Conservation (phyloP, 2,329 filamentous ascomycete genomes). For the Neurospora sp. region DNA sequence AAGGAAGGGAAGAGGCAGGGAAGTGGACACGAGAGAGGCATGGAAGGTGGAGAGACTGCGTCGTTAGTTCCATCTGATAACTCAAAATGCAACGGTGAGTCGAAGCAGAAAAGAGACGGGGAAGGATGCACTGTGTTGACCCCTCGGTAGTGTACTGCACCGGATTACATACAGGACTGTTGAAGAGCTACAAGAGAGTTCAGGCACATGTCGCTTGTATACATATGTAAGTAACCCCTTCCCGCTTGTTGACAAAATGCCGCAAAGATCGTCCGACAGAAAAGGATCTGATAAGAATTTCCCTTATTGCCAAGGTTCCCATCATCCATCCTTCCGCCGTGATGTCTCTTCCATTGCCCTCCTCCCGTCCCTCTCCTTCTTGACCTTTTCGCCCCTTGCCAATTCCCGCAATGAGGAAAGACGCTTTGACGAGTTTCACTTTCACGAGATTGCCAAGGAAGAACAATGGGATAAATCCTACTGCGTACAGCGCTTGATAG, state of each 20-base stretch:
- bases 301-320: conserved; percentile 14
- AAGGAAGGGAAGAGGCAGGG: not conserved
- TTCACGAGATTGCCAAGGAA: not conserved
- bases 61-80: conserved; percentile 16
- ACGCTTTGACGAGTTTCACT: not conserved
- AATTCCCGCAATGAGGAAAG: not conserved
- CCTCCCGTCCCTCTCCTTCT: not conserved
- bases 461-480: not conserved
- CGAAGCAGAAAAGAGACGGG: not conserved
- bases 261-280: conserved; percentile 6
- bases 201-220: conserved; percentile 2
- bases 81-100: not conserved
- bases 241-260: conserved; percentile 11
- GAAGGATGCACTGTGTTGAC: not conserved
- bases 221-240: conserved; percentile 1
- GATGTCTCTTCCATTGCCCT: not conserved
- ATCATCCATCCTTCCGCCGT: not conserved
- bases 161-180: not conserved
- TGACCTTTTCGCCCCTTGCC: not conserved
- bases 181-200: not conserved
- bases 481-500: not conserved
- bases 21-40: not conserved
- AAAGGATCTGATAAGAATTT: conserved; percentile 18
- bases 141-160: not conserved
- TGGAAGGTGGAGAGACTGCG: not conserved